These are phyloP conservation scores for Fraxinus ornus DNA, from an alignment of 305 asterid genomes.

Conservation along the genomic window DNA sequence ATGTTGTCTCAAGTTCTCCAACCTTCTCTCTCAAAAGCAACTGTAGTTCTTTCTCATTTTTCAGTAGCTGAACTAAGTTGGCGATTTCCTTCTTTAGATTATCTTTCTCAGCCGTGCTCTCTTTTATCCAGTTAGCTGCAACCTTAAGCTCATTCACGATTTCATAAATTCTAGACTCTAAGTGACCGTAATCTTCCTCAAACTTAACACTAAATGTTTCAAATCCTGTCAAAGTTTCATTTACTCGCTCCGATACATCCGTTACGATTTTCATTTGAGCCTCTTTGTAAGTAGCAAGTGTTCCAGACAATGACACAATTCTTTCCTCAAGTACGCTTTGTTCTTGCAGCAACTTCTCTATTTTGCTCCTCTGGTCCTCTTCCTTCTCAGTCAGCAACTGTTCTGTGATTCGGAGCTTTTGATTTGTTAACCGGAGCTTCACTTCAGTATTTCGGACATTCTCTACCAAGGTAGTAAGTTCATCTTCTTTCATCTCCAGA, in stretches of 20 bases:
- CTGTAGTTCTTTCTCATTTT: slow-evolving; percentile 40
- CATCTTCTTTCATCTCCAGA: slow-evolving; percentile 82
- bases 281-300: slow-evolving; percentile 44
- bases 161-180: slow-evolving; percentile 72
- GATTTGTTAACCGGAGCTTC: slow-evolving; percentile 65
- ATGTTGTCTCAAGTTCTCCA: slow-evolving; percentile 33
- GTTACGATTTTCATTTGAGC: slow-evolving; percentile 44
- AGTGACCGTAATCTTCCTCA: slow-evolving; percentile 79
- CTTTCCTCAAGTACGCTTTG: slow-evolving; percentile 46
- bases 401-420: slow-evolving; percentile 83
- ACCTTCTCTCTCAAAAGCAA: slow-evolving; percentile 34
- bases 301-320: slow-evolving; percentile 39
- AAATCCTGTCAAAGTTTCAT: slow-evolving; percentile 37
- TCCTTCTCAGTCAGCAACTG: slow-evolving; percentile 70
- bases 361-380: slow-evolving; percentile 51
- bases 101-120: slow-evolving; percentile 46
- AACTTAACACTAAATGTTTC: slow-evolving; percentile 64
- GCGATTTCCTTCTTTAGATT: slow-evolving; percentile 43
- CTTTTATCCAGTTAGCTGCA: slow-evolving; percentile 52
- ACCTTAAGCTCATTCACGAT: slow-evolving; percentile 61
- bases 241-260: slow-evolving; percentile 53
- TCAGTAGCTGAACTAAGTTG: slow-evolving; percentile 42
- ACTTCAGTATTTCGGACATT: slow-evolving; percentile 71
- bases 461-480: slow-evolving; percentile 55
- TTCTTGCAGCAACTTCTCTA: slow-evolving; percentile 54